These are phyloP conservation scores for Daphne laureola DNA, from an alignment of 441 rosid genomes.

Conservation along the genomic window DNA sequence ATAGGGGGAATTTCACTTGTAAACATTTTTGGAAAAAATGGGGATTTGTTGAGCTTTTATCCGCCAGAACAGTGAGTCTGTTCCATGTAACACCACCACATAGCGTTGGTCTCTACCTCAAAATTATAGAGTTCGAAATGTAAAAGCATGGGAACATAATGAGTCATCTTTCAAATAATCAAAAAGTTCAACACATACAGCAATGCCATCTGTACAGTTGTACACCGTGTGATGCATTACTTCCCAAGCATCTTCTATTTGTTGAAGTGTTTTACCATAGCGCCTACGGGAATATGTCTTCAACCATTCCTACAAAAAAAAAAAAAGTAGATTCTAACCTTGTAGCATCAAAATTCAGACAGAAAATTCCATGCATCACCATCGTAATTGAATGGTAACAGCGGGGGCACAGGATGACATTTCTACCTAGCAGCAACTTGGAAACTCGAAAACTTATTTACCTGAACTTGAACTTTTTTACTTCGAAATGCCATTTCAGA, in stretches of 20 bases:
- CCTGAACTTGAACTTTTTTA: conserved; percentile 63
- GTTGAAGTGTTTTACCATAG: conserved; percentile 64
- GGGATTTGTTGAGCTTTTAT: too few relatives aligned
- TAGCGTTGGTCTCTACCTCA: background rate
- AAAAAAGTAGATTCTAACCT: conserved; percentile 8
- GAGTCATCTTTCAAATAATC: too few relatives aligned
- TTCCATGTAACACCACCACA: background rate
- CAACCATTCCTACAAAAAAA: conserved; percentile 65
- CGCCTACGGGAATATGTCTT: conserved; percentile 69
- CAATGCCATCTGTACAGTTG: conserved; percentile 78
- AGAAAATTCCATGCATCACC: background rate
- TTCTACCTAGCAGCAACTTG: conserved; percentile 1
- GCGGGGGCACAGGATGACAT: background rate
- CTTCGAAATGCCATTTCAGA: conserved; percentile 94
- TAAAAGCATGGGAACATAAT: background rate
- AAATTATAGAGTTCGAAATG: background rate
- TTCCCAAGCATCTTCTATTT: conserved; percentile 72
- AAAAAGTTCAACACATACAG: conserved; percentile 38
- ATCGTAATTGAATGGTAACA: background rate
- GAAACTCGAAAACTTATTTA: conserved; percentile 23
- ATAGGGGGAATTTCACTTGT: too few relatives aligned
- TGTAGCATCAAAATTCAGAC: background rate
- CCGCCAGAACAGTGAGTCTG: too few relatives aligned
- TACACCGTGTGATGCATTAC: conserved; percentile 76
- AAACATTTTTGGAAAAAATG: background rate